Base-by-base conservation (phyloP, 225 moss, liverwort and hornwort species). In the Pleurozium schreberi region DNA sequence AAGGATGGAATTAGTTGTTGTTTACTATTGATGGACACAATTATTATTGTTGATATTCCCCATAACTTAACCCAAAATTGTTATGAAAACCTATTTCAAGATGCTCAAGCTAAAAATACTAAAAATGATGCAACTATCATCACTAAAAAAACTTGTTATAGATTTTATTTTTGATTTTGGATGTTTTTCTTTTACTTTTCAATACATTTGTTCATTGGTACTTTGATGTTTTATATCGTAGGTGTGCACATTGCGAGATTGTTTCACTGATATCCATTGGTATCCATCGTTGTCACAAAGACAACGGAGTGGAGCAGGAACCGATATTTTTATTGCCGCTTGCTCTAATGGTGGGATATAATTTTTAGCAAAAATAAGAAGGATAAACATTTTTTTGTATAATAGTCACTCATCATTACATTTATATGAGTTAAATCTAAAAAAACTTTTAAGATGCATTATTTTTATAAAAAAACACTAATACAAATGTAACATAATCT, bases 231-330 rank as follows among this genome's bases (percentile, higher is more conserved):
- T 63, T 62, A 21, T 42, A 10, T 73, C 83, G 57, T 57, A 98
- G 98, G 95, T 98, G 66, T 96, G 96, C 43, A 95, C 94, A 67
- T n/a, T 95, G 57, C 88, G 50, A 74, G 90, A 96, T n/a, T 93
- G 93, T 90, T 91, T 93, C 30, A 97, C 92, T 59, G 97, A 96
- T 83, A 93, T 97, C 83, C 97, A 98, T 75, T 97, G 96, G 97
- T 94, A 92, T 67, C 96, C 98, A 87, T 97, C 96, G 13, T 93
- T 97, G 77, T 96, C 95, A 59, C 96, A 94, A 84, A 89, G 90
- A 79, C 95, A 95, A 80, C 88, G 91, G 4, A 91, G 75, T 65
- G 96, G 94, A 84, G 90, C 83, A 60, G 91, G 93, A 87, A 91
- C 59, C 80, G 93, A 97, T 73, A 90, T 92, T 45, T 98, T 96